Evolutionary conservation across 371 early-diverging fungal genomes (phyloP).

Genomic region (Mortierella sp.): DNA sequence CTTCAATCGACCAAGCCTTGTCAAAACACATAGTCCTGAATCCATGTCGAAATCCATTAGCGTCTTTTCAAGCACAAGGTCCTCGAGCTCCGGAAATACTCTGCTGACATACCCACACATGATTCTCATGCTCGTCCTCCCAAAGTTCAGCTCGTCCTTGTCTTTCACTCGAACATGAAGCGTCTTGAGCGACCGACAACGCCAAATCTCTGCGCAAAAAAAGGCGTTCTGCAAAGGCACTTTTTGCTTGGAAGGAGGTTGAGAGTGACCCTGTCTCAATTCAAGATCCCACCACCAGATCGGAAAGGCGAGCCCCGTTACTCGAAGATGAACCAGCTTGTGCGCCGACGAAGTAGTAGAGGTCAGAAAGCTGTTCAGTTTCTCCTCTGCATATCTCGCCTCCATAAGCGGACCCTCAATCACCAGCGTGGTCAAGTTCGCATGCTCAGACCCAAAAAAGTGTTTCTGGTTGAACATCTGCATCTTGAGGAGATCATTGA

Average conservation of each 20-base stretch:
- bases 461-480: background rate
- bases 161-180: background rate
- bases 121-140: background rate
- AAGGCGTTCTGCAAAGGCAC: background rate
- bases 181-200: background rate
- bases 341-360: background rate
- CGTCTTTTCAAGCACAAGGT: background rate
- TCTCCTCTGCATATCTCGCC: background rate
- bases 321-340: background rate
- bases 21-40: background rate
- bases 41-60: background rate
- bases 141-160: background rate
- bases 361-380: background rate
- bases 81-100: background rate
- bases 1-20: background rate
- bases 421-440: background rate
- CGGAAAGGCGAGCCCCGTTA: background rate
- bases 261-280: background rate
- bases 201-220: background rate
- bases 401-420: background rate
- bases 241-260: background rate
- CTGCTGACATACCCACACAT: conserved; percentile 1
- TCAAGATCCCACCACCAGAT: conserved; percentile 10
- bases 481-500: background rate
- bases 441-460: background rate